Conservation (phyloP, 75 land plant species). For the Picea glauca region DNA sequence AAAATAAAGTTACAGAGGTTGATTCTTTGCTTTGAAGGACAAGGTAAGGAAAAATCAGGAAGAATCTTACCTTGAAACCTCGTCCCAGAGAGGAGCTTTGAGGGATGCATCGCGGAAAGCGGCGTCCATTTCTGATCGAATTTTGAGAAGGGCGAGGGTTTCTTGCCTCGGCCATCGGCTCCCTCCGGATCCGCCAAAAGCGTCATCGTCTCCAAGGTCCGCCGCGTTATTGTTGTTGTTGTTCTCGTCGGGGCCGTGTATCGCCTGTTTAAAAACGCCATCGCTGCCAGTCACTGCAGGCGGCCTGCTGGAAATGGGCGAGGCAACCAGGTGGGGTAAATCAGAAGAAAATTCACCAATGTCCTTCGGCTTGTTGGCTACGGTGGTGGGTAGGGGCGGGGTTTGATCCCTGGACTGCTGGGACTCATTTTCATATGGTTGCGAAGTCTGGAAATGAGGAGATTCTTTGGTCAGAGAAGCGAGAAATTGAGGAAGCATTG, state of each 20-base stretch:
- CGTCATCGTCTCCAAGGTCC: conserved; percentile 29
- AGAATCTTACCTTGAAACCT: conserved; percentile 21
- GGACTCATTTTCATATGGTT: background rate
- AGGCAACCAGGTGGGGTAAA: conserved; percentile 22
- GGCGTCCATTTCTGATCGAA: conserved; percentile 26
- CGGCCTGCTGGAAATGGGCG: conserved; percentile 43
- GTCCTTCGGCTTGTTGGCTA: too few species aligned
- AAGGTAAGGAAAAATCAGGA: too few species aligned
- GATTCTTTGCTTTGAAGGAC: too few species aligned
- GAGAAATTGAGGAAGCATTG: background rate
- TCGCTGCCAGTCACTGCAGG: conserved; percentile 10
- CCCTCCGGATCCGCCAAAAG: conserved; percentile 8
- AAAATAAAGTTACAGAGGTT: too few species aligned
- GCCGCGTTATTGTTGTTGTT: conserved; percentile 23
- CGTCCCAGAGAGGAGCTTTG: conserved; percentile 28
- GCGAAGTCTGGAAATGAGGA: background rate
- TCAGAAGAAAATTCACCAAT: too few species aligned
- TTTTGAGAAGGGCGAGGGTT: conserved; percentile 22
- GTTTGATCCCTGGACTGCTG: conserved; percentile 16
- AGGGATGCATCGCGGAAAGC: conserved; percentile 22
- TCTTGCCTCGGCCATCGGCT: conserved; percentile 21
- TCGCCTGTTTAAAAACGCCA: conserved; percentile 24
- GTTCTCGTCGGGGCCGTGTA: conserved; percentile 18
- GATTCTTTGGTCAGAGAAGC: background rate
- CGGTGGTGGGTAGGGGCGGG: background rate